Evolutionary conservation across 441 rosid species (phyloP).

Genomic region (Erodium texanum): DNA sequence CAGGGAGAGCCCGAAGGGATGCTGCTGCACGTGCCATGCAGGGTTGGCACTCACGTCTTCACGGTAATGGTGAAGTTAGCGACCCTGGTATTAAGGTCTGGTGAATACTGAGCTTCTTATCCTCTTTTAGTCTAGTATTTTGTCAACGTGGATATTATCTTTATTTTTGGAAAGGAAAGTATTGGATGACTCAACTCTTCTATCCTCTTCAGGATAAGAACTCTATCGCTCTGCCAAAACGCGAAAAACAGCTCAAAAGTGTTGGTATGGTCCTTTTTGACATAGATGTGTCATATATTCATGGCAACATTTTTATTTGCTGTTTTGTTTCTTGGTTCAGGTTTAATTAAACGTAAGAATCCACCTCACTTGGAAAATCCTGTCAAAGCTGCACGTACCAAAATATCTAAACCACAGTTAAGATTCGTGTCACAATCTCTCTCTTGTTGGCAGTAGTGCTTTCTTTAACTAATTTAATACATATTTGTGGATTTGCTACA

Average conservation of each 20-base stretch:
- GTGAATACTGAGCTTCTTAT: constrained; percentile 8
- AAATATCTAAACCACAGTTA: constrained; percentile 45
- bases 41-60: constrained; percentile 60
- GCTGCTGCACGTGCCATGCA: constrained; percentile 72
- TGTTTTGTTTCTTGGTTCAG: constrained; percentile 26
- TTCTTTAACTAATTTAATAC: neutral
- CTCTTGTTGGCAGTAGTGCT: neutral
- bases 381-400: constrained; percentile 31
- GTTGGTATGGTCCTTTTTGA: constrained; percentile 34
- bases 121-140: neutral
- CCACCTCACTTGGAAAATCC: constrained; percentile 34
- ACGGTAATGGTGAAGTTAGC: constrained; percentile 49
- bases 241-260: constrained; percentile 45
- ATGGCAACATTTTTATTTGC: constrained; percentile 9
- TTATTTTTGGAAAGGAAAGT: neutral
- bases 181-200: constrained; percentile 8
- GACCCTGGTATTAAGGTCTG: constrained; percentile 49
- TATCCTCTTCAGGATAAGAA: constrained; percentile 45
- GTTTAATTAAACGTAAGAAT: constrained; percentile 54
- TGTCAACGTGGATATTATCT: neutral
- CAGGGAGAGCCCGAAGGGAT: constrained; percentile 61
- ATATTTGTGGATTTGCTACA: neutral
- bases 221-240: constrained; percentile 37
- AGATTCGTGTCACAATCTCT: constrained; percentile 16
- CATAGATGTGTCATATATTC: constrained; percentile 6